Conservation (phyloP, 192 early-diverging fungal species). For the Backusella circina region DNA sequence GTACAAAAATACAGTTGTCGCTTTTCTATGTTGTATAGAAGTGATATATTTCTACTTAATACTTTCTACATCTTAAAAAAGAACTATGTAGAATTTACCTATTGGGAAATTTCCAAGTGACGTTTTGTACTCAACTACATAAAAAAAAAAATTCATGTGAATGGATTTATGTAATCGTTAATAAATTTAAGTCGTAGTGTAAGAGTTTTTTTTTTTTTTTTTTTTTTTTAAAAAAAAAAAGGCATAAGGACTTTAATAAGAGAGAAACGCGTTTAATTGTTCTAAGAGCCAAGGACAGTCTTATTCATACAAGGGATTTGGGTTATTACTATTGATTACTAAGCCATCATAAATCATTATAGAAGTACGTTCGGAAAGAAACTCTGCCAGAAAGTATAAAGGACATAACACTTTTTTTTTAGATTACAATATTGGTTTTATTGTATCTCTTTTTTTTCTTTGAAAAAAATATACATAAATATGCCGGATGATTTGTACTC, state of each 20-base stretch:
- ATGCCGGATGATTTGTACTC: neutral
- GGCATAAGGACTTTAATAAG: neutral
- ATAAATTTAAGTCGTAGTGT: neutral
- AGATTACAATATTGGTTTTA: neutral
- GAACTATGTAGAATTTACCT: neutral
- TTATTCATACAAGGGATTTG: neutral
- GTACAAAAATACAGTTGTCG: too few species aligned
- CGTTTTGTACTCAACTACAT: neutral
- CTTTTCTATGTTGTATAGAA: too few species aligned
- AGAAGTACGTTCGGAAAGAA: neutral
- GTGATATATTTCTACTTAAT: too few species aligned
- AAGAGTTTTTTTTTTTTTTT: neutral
- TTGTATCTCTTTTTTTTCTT: neutral
- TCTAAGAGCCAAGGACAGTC: neutral
- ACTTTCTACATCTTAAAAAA: neutral
- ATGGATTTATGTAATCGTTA: neutral
- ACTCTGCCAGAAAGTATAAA: neutral
- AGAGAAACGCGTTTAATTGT: neutral
- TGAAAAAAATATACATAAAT: neutral
- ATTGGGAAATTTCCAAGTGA: neutral
- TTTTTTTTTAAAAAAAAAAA: neutral
- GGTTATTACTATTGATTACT: neutral
- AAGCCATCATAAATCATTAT: neutral
- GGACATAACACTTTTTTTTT: neutral
- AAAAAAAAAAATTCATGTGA: neutral